Evolutionary conservation across 768 basidiomycete genomes (phyloP), one percentile per base, ranked within the genome.

Genomic region (Coprinopsis sp.): DNA sequence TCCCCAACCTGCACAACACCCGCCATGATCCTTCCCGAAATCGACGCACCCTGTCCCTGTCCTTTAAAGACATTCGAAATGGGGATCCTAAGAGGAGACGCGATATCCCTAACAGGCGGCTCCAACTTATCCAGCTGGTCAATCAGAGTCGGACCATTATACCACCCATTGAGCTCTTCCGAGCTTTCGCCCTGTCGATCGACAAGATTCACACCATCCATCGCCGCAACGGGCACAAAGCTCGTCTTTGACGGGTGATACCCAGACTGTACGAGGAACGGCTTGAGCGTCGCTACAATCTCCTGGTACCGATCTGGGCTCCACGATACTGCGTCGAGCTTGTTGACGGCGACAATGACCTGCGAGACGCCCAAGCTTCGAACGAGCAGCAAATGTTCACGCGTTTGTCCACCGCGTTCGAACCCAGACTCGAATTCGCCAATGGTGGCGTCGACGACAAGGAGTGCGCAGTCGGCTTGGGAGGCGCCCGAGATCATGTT

Each of bases 401-500:
- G 75, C 25, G 93, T 99, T 68, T 99, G 95, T 1, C 95, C 95
- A 33, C 92, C 92, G 14, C 86, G 76, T 28, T 90, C 87, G 58
- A 98, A 99, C 2, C 95, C 95, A 19, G 91, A 84, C 64, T 99
- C 96, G 54, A 99, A 99, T 59, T 94, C 93, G 16, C 95, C 95
- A 1, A 74, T 81, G 4, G 84, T 74, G 1, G 93, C 84, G 62
- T 96, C 96, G 22, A 99, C 83, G 3, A 98, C 94, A 18, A 98
- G 80, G 6, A 98, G 66, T 0, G 96, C 92, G 37, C 91, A 91
- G 55, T 98, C 96, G 0, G 95, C 96, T 64, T 97, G 96, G 2
- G 94, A 84, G 6, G 96, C 95, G 1, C 96, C 96, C 0, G 94
- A 97, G 43, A 99, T 99, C 95, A 98, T 98, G 61, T 98, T 98